Percentiles rank a stretch among this genome's conserved stretches.
These are phyloP conservation scores for Lotus japonicus DNA, from an alignment of 306 rosid genomes.

Conservation along the genomic window DNA sequence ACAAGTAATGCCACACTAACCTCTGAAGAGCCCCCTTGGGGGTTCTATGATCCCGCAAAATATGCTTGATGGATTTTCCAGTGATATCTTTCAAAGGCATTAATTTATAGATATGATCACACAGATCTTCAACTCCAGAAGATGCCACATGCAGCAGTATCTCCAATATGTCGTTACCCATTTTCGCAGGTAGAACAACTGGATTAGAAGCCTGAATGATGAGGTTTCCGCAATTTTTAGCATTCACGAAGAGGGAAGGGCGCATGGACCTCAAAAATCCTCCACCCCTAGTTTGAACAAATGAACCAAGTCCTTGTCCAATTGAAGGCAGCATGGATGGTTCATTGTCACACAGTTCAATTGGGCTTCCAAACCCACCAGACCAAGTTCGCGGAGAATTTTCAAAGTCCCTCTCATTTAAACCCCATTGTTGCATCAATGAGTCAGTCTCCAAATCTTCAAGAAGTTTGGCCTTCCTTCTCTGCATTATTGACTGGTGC, in stretches of 20 bases:
- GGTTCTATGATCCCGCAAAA: constrained; percentile 21
- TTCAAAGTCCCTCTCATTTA: constrained; percentile 60
- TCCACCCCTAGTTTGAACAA: constrained; percentile 40
- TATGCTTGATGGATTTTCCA: constrained; percentile 56
- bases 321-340: constrained; percentile 47
- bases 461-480: constrained; percentile 59
- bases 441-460: constrained; percentile 73
- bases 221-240: constrained; percentile 51
- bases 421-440: constrained; percentile 71
- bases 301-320: constrained; percentile 61
- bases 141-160: constrained; percentile 47
- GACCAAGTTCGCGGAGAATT: constrained; percentile 38
- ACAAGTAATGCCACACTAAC: constrained; percentile 36
- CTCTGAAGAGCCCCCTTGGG: constrained; percentile 23
- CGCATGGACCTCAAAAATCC: constrained; percentile 67
- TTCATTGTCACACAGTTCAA: constrained; percentile 53
- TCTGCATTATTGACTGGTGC: constrained; percentile 36
- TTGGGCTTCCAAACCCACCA: constrained; percentile 90
- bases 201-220: constrained; percentile 62
- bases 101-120: constrained; percentile 26
- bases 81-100: constrained; percentile 62
- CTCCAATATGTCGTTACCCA: constrained; percentile 64
- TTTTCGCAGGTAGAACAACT: constrained; percentile 52
- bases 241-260: constrained; percentile 50
- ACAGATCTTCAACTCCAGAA: constrained; percentile 44